Conservation (phyloP, 768 basidiomycete genomes). For the Sarcomyxa edulis region DNA sequence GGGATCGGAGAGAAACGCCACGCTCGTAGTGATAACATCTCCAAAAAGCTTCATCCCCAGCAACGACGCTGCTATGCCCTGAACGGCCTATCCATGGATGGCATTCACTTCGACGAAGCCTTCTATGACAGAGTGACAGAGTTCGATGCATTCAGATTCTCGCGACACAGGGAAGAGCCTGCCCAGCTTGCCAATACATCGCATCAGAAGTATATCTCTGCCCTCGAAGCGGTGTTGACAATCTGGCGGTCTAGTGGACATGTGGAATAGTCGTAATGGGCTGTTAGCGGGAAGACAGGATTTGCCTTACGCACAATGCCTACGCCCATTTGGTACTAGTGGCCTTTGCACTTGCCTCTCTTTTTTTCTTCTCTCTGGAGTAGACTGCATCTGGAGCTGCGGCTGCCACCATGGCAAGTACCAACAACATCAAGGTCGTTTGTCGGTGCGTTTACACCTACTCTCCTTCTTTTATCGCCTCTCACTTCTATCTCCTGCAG, state of each 20-base stretch:
- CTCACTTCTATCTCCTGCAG: conserved; percentile 32
- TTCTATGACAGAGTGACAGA: no score
- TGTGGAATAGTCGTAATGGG: conserved; percentile 85
- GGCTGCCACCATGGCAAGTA: conserved; percentile 56
- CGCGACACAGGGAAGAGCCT: no score
- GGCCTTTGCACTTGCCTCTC: background rate
- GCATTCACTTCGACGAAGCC: no score
- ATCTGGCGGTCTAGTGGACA: conserved; percentile 85
- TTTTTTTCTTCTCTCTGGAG: conserved; percentile 8
- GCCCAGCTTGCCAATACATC: conserved; percentile 81
- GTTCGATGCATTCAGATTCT: no score
- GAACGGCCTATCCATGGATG: no score
- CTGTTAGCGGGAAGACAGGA: conserved; percentile 56
- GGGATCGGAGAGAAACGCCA: conserved; percentile 81
- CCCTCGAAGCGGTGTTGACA: conserved; percentile 88
- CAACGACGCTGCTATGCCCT: no score
- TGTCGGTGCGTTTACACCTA: conserved; percentile 71
- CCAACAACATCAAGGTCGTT: conserved; percentile 96
- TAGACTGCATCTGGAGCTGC: conserved; percentile 15
- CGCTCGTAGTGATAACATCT: no score
- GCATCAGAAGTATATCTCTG: conserved; percentile 81
- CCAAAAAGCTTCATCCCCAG: no score
- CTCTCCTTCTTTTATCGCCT: conserved; percentile 3
- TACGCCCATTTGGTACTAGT: no score
- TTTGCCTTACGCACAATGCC: no score